These are phyloP conservation scores for Rhizoclosmatium sp. DNA, from an alignment of 192 early-diverging fungal species.

Conservation along the genomic window DNA sequence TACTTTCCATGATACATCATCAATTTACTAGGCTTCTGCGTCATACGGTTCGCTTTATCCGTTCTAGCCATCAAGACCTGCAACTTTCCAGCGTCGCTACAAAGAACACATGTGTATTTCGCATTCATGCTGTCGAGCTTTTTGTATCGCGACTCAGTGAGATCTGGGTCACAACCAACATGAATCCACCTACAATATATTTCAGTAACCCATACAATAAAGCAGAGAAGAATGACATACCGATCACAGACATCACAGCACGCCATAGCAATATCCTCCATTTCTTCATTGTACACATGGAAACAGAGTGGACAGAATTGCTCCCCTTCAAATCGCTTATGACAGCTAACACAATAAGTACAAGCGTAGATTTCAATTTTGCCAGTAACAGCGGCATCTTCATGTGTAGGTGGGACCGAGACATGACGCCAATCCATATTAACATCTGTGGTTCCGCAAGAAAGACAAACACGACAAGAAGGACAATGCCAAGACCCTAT, in stretches of 20 bases:
- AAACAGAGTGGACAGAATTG: slow-evolving; percentile 60
- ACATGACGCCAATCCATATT: slow-evolving; percentile 48
- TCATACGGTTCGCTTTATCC: slow-evolving; percentile 17
- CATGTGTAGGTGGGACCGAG: slow-evolving; percentile 40
- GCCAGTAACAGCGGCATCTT: slow-evolving; percentile 29
- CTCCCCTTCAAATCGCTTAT: slow-evolving; percentile 43
- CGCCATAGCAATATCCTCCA: slow-evolving; percentile 57
- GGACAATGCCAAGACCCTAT: slow-evolving; percentile 58
- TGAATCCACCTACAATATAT: slow-evolving; percentile 57
- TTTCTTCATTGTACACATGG: slow-evolving; percentile 53
- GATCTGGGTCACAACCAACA: slow-evolving; percentile 57
- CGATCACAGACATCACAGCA: slow-evolving; percentile 61
- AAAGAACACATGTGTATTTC: slow-evolving; percentile 60
- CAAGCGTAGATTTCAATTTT: slow-evolving; percentile 51
- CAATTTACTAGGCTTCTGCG: slow-evolving; percentile 20
- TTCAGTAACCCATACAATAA: background rate
- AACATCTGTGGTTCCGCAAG: slow-evolving; percentile 35
- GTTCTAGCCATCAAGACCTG: slow-evolving; percentile 10
- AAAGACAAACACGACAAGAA: slow-evolving; percentile 52
- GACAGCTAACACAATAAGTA: slow-evolving; percentile 55
- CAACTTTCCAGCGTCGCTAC: slow-evolving; percentile 40
- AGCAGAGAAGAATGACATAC: slow-evolving; percentile 24
- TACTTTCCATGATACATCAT: slow-evolving; percentile 43
- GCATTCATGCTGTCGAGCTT: slow-evolving; percentile 41
- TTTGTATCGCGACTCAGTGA: slow-evolving; percentile 52